Evolutionary conservation across 2,329 filamentous ascomycete species (phyloP), one percentile per base, ranked within the genome.

Genomic region (Geoglossum cookeanum): DNA sequence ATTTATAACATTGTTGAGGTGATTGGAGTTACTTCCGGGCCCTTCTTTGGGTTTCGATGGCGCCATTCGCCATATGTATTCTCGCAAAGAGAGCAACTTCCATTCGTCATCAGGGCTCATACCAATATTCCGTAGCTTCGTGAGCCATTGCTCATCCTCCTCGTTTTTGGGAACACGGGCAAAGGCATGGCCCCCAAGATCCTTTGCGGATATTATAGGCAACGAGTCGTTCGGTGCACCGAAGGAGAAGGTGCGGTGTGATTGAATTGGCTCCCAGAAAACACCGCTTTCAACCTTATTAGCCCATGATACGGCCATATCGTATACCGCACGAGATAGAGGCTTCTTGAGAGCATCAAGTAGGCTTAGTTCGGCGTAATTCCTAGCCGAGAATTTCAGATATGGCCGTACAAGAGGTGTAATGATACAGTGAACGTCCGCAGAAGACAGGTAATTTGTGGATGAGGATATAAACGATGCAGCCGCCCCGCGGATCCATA

Each of bases 91-190:
- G 39, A 97, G 73, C 1, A 98, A 72, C 68, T 98, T 97, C 65
- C 85, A 80, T 62, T 98, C 92, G 63, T 98, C 91, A 49, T 96
- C 90, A 0, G 75, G 66, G 1, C 76, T 74, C 73, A 98, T 80
- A 0, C 92, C 92, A 47, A 94, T 80, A 61, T 87, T 94, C 55
- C 86, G 80, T 53, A 98, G 71, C 61, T 88, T 85, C 13, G 79
- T 75, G n/a, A 98, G 73, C 90, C 92, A 97, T 62, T 89, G 81
- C 60, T 96, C 89, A 65, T 98, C 92, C 67, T 97, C 91, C 7
- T 94, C 89, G 62, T 90, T 95, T 65, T 82, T 90, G 0, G 78
- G 71, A 3, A 85, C 72, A 62, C 79, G 81, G 61, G 74, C 77
- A 32, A 92, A 70, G 8, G 80, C 74, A 63, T 77, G 78, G 54